Evolutionary conservation across 2,329 filamentous ascomycete species (phyloP).

Genomic region (Phoma sp.): DNA sequence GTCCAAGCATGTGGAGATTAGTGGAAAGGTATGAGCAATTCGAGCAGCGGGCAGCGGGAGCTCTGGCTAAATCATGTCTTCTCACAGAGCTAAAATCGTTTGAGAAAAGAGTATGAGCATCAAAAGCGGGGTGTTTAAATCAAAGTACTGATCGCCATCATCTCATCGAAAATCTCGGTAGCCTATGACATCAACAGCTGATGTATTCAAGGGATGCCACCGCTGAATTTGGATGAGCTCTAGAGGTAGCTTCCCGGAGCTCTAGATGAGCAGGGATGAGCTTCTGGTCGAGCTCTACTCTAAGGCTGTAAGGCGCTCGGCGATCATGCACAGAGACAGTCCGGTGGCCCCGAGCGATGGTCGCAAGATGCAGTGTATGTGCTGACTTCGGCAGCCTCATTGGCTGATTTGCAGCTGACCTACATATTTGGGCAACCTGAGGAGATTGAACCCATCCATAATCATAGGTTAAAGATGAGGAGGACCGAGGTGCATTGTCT

Average conservation of each 20-base stretch:
- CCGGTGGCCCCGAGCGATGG: not conserved
- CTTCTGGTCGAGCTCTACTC: not conserved
- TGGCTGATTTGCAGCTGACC: not conserved
- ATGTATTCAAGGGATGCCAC: slow-evolving; percentile 2
- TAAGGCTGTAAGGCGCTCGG: slow-evolving; percentile 8
- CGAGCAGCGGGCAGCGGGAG: slow-evolving; percentile 2
- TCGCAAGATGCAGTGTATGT: not conserved
- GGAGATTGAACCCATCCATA: too few species aligned
- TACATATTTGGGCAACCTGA: too few species aligned
- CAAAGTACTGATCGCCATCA: slow-evolving; percentile 16
- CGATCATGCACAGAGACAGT: slow-evolving; percentile 18
- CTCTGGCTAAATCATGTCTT: slow-evolving; percentile 16
- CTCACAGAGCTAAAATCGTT: slow-evolving; percentile 10
- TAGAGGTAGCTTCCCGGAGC: slow-evolving; percentile 8
- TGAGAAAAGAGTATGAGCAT: slow-evolving; percentile 10
- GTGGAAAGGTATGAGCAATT: slow-evolving; percentile 1
- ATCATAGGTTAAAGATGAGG: not conserved
- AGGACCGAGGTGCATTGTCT: not conserved
- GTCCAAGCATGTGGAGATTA: slow-evolving; percentile 30
- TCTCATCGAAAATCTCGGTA: not conserved
- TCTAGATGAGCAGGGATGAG: slow-evolving; percentile 18
- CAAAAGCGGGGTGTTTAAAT: slow-evolving; percentile 22
- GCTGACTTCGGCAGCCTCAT: slow-evolving; percentile 1
- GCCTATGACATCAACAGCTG: not conserved
- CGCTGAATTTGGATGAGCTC: slow-evolving; percentile 12